A percentile compares a stretch with the other conserved stretches of the same genome.
phyloP scores from a whole-genome alignment of 2,329 filamentous ascomycete genomes.

The Aspergillus sp. region DNA sequence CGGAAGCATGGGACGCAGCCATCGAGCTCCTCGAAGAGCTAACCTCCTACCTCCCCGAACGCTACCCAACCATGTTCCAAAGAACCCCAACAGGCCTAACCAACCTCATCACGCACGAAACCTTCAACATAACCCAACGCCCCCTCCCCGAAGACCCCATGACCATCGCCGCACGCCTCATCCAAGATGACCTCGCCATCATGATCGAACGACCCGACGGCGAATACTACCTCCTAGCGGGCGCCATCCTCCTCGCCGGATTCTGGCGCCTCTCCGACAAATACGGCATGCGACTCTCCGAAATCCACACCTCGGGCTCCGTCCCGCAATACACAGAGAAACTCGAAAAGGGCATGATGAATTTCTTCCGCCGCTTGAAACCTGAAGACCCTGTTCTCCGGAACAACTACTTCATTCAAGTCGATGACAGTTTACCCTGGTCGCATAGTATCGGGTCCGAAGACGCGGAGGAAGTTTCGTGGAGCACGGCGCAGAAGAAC shows the following conservation, averaged over 20 bases:
- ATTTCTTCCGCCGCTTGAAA: constrained; percentile 73
- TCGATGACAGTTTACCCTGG: constrained; percentile 77
- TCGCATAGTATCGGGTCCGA: constrained; percentile 74
- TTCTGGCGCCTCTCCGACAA: constrained; percentile 86
- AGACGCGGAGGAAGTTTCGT: constrained; percentile 65
- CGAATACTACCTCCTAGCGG: constrained; percentile 78
- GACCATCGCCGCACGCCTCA: constrained; percentile 68
- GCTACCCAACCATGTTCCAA: constrained; percentile 72
- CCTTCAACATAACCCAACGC: constrained; percentile 66
- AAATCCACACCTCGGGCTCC: constrained; percentile 77
- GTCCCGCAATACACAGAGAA: constrained; percentile 73
- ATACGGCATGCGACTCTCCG: constrained; percentile 73
- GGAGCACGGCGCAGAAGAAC: constrained; percentile 76
- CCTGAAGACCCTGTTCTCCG: constrained; percentile 67
- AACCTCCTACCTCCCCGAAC: constrained; percentile 67
- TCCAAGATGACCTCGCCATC: constrained; percentile 81
- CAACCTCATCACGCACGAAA: constrained; percentile 71
- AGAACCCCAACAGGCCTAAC: constrained; percentile 66
- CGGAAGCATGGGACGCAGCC: constrained; percentile 70
- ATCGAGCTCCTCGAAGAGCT: constrained; percentile 77
- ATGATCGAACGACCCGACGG: constrained; percentile 78
- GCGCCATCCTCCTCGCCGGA: constrained; percentile 72
- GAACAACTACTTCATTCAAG: constrained; percentile 88
- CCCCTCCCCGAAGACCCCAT: constrained; percentile 77
- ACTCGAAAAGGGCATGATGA: constrained; percentile 75